Base-by-base conservation (phyloP, 768 basidiomycete genomes). In the Leccinellum luteum region DNA sequence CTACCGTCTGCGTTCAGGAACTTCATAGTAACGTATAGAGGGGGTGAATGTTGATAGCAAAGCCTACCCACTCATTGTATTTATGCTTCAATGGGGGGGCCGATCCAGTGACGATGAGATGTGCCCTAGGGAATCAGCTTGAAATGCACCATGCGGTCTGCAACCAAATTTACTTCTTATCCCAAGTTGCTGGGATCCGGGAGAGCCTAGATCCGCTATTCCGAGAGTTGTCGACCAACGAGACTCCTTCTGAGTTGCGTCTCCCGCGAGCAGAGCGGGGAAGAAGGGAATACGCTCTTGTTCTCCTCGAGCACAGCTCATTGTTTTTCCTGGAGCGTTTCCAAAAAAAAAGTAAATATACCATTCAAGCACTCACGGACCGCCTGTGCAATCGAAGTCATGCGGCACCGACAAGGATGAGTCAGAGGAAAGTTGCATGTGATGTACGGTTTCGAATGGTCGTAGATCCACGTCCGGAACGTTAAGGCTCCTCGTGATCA, bases 11-110 rank as follows among this genome's bases (percentile, higher is more conserved):
- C 1, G 4, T 7, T 34, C 17, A 52, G 56, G 52, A 56, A 21
- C 45, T 53, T 69, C 69, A 73, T 71, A 12, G 30, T 13, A 41
- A 41, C 21, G 1, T 12, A 49, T 51, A 17, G 51, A 41, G 21
- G 9, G 38, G 41, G n/a, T 14, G 10, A 30, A 50, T 13, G 30
- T 25, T n/a, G 48, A 21, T 14, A 17, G n/a, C 15, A n/a, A 41
- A 3, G 32, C 31, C 13, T 13, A 17, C 17, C 13, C 45, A 38
- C 48, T 8, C 27, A 47, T 51, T 19, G 52, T 66, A 66, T 69
- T 65, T 65, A 61, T 61, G 45, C 13, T 23, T 17, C 32, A 21
- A 25, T 21, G 17, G 19, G 47, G 21, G 2, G 9, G 30, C 61
- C 28, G 31, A 60, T 30, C 21, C 47, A 34, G 53, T 21, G 38